Conservation (phyloP, 1,284 basidiomycete genomes). For the Kalmanozyma brasiliensis region DNA sequence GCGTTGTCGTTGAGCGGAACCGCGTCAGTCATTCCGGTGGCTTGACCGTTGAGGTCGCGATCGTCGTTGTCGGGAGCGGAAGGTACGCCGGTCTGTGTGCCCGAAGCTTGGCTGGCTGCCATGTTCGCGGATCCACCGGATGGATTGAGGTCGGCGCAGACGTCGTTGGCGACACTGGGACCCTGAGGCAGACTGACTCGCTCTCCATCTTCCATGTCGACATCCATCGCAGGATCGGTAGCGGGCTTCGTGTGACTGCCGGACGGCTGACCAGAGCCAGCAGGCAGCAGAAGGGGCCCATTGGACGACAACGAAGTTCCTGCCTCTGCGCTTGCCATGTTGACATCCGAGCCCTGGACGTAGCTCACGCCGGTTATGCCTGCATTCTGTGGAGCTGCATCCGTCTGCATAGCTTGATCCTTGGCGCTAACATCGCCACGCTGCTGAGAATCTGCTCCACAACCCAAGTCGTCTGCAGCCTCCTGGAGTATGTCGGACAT, state of each 20-base stretch:
- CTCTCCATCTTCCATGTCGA: slow-evolving; percentile 2
- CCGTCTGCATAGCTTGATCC: not conserved
- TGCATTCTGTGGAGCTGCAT: not conserved
- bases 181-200: no score
- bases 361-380: not conserved
- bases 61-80: no score
- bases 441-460: no score
- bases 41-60: no score
- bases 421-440: no score
- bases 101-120: no score
- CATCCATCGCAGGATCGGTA: not conserved
- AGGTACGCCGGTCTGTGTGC: no score
- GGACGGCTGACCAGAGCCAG: not conserved
- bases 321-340: no score
- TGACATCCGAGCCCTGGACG: not conserved
- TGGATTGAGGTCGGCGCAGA: no score
- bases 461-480: not conserved
- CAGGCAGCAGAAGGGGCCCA: slow-evolving; percentile 1
- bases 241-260: not conserved
- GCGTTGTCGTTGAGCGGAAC: no score
- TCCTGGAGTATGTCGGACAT: not conserved
- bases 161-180: not conserved
- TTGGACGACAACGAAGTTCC: not conserved
- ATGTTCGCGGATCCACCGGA: no score
- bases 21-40: no score